These are phyloP conservation scores for Malassezia vespertilionis DNA, from an alignment of 1,284 basidiomycete genomes.

Conservation along the genomic window DNA sequence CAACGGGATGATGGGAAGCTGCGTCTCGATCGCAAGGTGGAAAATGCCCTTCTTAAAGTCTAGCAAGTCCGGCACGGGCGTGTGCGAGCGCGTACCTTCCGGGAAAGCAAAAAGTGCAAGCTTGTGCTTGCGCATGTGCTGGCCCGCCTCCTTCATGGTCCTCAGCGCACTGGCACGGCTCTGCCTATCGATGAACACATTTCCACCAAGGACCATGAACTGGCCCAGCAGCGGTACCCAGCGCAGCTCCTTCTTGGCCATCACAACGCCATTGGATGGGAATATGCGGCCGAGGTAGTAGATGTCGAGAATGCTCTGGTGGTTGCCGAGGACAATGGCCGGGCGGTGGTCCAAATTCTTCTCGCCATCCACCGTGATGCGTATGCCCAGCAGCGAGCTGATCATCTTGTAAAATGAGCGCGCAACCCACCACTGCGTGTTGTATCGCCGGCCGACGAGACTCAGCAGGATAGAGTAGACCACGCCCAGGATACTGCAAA, in stretches of 20 bases:
- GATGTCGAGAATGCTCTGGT: conserved; percentile 56
- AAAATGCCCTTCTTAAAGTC: conserved; percentile 98
- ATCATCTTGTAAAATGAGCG: conserved; percentile 69
- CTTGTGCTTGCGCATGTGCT: conserved; percentile 63
- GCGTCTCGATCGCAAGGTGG: conserved; percentile 81
- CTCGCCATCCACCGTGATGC: conserved; percentile 70
- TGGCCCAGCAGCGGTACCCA: conserved; percentile 77
- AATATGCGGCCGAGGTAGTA: conserved; percentile 69
- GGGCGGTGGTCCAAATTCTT: conserved; percentile 62
- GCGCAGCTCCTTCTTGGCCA: conserved; percentile 84
- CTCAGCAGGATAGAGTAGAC: conserved; percentile 62
- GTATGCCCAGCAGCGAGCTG: conserved; percentile 59
- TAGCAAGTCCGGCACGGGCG: conserved; percentile 49
- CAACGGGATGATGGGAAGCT: conserved; percentile 65
- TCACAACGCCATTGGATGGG: conserved; percentile 71
- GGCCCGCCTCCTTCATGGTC: conserved; percentile 66
- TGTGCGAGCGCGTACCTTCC: conserved; percentile 51
- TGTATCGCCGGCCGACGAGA: conserved; percentile 58
- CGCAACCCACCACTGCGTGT: conserved; percentile 77
- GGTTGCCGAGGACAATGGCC: conserved; percentile 74
- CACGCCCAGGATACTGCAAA: conserved; percentile 66
- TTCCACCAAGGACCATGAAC: conserved; percentile 80
- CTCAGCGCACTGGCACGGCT: conserved; percentile 64
- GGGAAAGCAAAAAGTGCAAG: conserved; percentile 54
- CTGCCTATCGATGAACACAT: conserved; percentile 82